Evolutionary conservation across 495 filamentous ascomycete genomes (phyloP), one percentile per base, ranked within the genome.

Genomic region (Hypoxylon crocopeplum): DNA sequence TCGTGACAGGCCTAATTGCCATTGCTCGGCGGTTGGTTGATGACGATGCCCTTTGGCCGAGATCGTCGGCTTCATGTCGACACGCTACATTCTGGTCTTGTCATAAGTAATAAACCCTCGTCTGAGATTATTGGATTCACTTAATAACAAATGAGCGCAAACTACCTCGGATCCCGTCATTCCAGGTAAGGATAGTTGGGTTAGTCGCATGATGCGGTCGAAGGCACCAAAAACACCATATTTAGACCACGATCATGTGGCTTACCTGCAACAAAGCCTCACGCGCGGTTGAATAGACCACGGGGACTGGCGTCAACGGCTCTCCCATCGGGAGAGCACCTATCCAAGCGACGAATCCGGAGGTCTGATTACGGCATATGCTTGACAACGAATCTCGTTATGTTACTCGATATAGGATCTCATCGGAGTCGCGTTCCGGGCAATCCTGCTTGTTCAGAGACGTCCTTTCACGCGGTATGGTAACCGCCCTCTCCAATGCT

Each of bases 391-490:
- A 30, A 10, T 41, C 39, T 36, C 19, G 32, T 22, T 36, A n/a
- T 25, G 40, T 47, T 50, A 15, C 50, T 56, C 0, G 39, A 45
- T 55, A 34, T 20, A 25, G 44, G 42, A 59, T 51, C 29, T 44
- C 45, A 22, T 64, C 61, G 61, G 61, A 59, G 50, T 52, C 17
- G 27, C 34, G 61, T 59, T 64, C 61, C 61, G 61, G 49, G 21
- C 27, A 46, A 46, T 34, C 16, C 1, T 33, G 44, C 48, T 15
- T 51, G 45, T 37, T 42, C 12, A 51, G 11, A 42, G 38, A 50
- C 38, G 49, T 37, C 54, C 48, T 51, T 59, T 56, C 33, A 49
- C 46, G 55, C 55, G 61, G 45, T 32, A 50, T 40, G 15, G 38
- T 37, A 42, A 48, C 38, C 20, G 34, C 10, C 12, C 44, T 48